Percentiles rank a stretch among this genome's conserved stretches.
phyloP scores from a whole-genome alignment of 148 eudicot species.

The Rheum nobile region DNA sequence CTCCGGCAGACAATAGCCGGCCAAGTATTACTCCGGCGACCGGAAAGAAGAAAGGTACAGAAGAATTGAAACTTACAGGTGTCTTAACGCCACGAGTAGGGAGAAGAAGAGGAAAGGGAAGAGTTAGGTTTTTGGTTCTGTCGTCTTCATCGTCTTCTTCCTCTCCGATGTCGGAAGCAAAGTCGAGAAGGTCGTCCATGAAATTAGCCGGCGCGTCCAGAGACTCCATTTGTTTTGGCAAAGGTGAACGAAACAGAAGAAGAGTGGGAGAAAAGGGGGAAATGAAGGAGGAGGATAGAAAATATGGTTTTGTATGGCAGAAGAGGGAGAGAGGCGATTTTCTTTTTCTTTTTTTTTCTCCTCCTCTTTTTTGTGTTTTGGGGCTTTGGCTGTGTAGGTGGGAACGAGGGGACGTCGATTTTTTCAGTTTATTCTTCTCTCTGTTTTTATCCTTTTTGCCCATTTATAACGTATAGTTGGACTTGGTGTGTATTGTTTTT shows the following conservation, averaged over 20 bases:
- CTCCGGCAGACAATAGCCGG: background rate
- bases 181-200: constrained; percentile 40
- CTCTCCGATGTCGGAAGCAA: constrained; percentile 28
- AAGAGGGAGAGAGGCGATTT: background rate
- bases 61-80: constrained; percentile 27
- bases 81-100: constrained; percentile 9
- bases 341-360: background rate
- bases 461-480: background rate
- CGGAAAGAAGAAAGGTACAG: background rate
- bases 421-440: no score
- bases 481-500: background rate
- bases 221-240: constrained; percentile 16
- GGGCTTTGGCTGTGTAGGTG: no score
- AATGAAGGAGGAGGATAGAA: background rate
- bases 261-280: background rate
- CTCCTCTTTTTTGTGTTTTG: no score
- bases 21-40: background rate
- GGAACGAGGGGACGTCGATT: no score
- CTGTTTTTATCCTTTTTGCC: no score
- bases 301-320: background rate
- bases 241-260: background rate
- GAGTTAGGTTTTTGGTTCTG: constrained; percentile 16
- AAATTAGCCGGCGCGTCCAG: constrained; percentile 20
- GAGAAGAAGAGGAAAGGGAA: constrained; percentile 9
- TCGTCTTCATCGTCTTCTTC: constrained; percentile 20